These are phyloP conservation scores for Staphylotrichum longicolle DNA, from an alignment of 495 filamentous ascomycete species.

Conservation along the genomic window DNA sequence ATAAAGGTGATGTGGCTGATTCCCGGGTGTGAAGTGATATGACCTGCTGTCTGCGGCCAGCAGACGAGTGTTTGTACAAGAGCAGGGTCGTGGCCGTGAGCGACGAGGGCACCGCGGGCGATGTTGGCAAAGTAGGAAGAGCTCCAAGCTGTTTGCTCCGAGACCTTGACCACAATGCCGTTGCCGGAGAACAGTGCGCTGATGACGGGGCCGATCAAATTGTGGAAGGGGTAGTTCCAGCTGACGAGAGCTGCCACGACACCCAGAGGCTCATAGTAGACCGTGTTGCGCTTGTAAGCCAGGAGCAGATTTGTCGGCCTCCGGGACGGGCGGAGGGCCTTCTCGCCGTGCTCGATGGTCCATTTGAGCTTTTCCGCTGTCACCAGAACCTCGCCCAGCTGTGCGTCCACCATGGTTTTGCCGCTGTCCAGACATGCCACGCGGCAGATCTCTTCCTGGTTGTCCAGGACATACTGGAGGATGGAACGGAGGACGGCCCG, in stretches of 20 bases:
- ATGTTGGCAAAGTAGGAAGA: constrained; percentile 76
- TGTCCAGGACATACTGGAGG: constrained; percentile 78
- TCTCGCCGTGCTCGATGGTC: constrained; percentile 90
- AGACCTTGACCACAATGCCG: constrained; percentile 84
- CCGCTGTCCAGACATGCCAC: constrained; percentile 93
- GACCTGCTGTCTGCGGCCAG: constrained; percentile 76
- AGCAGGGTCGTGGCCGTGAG: constrained; percentile 78
- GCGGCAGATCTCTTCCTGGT: constrained; percentile 82
- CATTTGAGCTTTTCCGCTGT: constrained; percentile 91
- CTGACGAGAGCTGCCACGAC: constrained; percentile 90
- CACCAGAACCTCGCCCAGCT: constrained; percentile 90
- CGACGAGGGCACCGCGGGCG: constrained; percentile 70
- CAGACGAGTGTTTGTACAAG: constrained; percentile 83
- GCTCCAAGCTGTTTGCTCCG: constrained; percentile 91
- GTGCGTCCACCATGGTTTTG: constrained; percentile 92
- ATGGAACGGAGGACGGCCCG: constrained; percentile 78
- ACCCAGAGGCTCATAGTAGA: constrained; percentile 87
- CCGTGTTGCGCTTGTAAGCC: constrained; percentile 92
- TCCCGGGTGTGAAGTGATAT: constrained; percentile 81
- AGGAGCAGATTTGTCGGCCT: constrained; percentile 84
- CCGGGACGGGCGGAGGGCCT: constrained; percentile 65
- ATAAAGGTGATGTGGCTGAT: constrained; percentile 97
- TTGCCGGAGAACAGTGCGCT: constrained; percentile 91
- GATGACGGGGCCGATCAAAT: constrained; percentile 87
- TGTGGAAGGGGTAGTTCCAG: constrained; percentile 98